Conservation (phyloP, 1,284 basidiomycete genomes). For the Clitocybe nebularis region DNA sequence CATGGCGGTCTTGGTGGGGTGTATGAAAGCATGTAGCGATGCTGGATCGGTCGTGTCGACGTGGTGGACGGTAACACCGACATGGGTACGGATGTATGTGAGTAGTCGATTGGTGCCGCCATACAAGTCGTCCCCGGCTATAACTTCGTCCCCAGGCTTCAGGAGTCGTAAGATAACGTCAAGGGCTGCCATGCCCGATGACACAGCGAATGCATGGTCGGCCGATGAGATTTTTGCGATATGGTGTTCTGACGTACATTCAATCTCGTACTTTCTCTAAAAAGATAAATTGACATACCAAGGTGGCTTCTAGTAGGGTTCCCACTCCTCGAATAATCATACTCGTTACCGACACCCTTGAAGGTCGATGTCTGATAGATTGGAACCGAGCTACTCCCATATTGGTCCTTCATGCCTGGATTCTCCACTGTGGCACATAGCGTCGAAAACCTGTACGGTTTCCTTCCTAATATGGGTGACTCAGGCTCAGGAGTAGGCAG, state of each 20-base stretch:
- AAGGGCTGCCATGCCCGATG: conserved; percentile 97
- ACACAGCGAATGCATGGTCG: conserved; percentile 84
- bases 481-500: conserved; percentile 74
- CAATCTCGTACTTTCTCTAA: background rate
- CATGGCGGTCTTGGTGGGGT: conserved; percentile 78
- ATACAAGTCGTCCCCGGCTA: conserved; percentile 97
- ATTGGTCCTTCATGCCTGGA: conserved; percentile 89
- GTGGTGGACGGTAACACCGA: conserved; percentile 89
- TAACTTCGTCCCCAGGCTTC: conserved; percentile 91
- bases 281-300: conserved; percentile 46
- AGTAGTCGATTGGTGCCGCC: conserved; percentile 97
- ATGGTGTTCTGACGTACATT: conserved; percentile 71
- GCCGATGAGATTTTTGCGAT: conserved; percentile 93
- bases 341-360: conserved; percentile 89
- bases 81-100: conserved; percentile 85
- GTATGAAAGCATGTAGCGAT: conserved; percentile 62
- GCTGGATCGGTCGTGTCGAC: conserved; percentile 86
- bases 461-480: conserved; percentile 58
- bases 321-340: conserved; percentile 93
- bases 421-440: conserved; percentile 91
- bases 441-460: conserved; percentile 79
- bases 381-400: conserved; percentile 90
- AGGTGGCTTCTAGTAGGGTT: conserved; percentile 96
- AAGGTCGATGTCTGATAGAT: conserved; percentile 99
- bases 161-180: conserved; percentile 93